Evolutionary conservation across 2,329 filamentous ascomycete genomes (phyloP).

Genomic region (Rhynchosporium agropyri): DNA sequence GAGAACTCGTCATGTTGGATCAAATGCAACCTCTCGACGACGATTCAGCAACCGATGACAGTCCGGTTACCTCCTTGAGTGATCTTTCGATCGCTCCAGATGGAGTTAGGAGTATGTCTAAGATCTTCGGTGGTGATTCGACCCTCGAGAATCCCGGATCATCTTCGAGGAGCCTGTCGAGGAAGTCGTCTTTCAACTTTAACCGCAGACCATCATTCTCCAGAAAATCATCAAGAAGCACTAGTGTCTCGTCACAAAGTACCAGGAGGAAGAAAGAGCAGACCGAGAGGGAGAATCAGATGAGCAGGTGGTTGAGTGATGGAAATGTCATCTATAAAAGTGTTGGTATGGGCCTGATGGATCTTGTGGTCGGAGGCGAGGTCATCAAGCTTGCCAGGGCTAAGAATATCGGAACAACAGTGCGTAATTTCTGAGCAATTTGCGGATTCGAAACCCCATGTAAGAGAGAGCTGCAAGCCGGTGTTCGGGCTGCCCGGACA

Average conservation of each 20-base stretch:
- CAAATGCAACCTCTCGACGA: constrained; percentile 29
- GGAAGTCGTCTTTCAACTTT: constrained; percentile 32
- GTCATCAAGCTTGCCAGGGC: constrained; percentile 58
- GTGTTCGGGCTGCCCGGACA: background rate
- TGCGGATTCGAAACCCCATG: background rate
- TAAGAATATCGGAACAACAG: constrained; percentile 56
- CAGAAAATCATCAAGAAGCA: constrained; percentile 22
- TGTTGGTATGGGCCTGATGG: constrained; percentile 68
- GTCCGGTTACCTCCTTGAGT: constrained; percentile 15
- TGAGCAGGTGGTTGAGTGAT: constrained; percentile 58
- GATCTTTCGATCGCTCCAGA: constrained; percentile 16
- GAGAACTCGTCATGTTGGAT: constrained; percentile 72
- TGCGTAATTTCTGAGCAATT: constrained; percentile 54
- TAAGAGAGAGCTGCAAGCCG: background rate
- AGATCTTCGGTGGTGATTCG: constrained; percentile 24
- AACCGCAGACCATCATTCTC: constrained; percentile 26
- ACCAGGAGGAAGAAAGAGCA: constrained; percentile 33
- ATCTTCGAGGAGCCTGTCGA: constrained; percentile 24
- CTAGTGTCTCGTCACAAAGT: constrained; percentile 22
- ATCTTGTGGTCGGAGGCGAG: constrained; percentile 62
- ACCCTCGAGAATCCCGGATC: constrained; percentile 10
- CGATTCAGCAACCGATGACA: constrained; percentile 25
- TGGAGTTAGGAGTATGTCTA: constrained; percentile 23
- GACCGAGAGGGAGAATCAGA: constrained; percentile 49
- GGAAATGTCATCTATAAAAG: constrained; percentile 72